Percentiles rank a stretch among this genome's conserved stretches.
Evolutionary conservation across 1,284 basidiomycete genomes (phyloP).

Genomic region (Ceratobasidium sp.): DNA sequence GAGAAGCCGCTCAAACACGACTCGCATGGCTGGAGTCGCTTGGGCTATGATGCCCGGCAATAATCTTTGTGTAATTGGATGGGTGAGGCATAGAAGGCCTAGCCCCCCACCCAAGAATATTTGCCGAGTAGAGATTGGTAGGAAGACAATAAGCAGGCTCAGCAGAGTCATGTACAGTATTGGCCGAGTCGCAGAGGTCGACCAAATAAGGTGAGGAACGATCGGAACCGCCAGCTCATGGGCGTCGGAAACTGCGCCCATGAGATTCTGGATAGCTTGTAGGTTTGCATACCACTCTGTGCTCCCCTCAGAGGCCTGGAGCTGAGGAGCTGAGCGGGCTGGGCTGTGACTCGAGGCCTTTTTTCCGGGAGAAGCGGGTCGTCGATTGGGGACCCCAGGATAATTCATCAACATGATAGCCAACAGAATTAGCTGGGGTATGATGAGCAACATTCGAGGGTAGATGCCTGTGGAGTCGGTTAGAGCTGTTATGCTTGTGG

Average conservation of each 20-base stretch:
- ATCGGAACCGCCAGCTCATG: conserved; percentile 51
- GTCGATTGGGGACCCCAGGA: conserved; percentile 29
- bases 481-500: background rate
- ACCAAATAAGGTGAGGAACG: conserved; percentile 56
- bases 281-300: conserved; percentile 78
- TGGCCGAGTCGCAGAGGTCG: conserved; percentile 61
- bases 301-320: conserved; percentile 58
- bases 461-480: conserved; percentile 60
- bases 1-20: conserved; percentile 50
- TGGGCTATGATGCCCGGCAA: conserved; percentile 47
- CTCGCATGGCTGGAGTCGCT: conserved; percentile 19
- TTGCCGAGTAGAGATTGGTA: conserved; percentile 64
- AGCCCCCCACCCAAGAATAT: conserved; percentile 64
- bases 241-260: conserved; percentile 71
- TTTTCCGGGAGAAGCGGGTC: conserved; percentile 6
- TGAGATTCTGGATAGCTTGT: conserved; percentile 80
- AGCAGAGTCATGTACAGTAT: conserved; percentile 54
- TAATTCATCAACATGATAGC: conserved; percentile 64
- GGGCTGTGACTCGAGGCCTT: conserved; percentile 8
- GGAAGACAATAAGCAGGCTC: conserved; percentile 52
- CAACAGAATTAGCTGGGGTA: conserved; percentile 65
- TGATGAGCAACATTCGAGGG: conserved; percentile 65
- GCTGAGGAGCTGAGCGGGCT: conserved; percentile 38
- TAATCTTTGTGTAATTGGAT: conserved; percentile 55
- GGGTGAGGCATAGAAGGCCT: conserved; percentile 58